Percentiles rank a stretch among this genome's conserved stretches.
phyloP scores from a whole-genome alignment of 164 flowering plant genomes.

The Tinospora cordifolia region DNA sequence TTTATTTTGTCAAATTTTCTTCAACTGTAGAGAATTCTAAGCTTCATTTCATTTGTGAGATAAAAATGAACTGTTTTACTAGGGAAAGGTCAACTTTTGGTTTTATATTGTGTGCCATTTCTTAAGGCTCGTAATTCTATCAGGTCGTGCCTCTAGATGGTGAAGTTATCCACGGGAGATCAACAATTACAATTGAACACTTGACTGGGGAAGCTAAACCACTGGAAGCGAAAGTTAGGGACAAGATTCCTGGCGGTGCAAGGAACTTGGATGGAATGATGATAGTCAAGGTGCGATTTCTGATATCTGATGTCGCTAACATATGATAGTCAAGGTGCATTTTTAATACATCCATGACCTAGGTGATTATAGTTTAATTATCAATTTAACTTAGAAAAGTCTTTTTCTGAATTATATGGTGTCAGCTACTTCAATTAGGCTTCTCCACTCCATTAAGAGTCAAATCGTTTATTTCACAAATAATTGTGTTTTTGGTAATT shows the following conservation, averaged over 20 bases:
- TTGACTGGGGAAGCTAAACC: conserved; percentile 97
- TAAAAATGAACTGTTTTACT: background rate
- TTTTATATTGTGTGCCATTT: conserved; percentile 3
- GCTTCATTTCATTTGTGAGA: background rate
- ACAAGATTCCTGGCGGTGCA: conserved; percentile 95
- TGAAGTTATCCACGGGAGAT: conserved; percentile 80
- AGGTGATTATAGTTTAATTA: background rate
- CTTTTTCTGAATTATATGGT: background rate
- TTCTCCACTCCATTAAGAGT: background rate
- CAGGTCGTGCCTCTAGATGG: conserved; percentile 96
- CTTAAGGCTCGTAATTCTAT: conserved; percentile 23
- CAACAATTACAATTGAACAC: conserved; percentile 89
- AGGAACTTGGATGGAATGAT: conserved; percentile 94
- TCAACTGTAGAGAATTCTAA: background rate
- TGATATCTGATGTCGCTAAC: background rate
- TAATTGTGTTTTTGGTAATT: background rate
- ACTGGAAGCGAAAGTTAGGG: conserved; percentile 67
- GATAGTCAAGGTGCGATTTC: conserved; percentile 64
- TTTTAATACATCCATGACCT: background rate
- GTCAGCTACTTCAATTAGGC: background rate
- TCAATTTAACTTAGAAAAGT: background rate
- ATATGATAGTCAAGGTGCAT: background rate
- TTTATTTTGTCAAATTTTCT: background rate
- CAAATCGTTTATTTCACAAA: background rate
- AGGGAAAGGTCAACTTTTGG: background rate